phyloP scores from a whole-genome alignment of 2,329 filamentous ascomycete species.

The Lachnellula cervina region DNA sequence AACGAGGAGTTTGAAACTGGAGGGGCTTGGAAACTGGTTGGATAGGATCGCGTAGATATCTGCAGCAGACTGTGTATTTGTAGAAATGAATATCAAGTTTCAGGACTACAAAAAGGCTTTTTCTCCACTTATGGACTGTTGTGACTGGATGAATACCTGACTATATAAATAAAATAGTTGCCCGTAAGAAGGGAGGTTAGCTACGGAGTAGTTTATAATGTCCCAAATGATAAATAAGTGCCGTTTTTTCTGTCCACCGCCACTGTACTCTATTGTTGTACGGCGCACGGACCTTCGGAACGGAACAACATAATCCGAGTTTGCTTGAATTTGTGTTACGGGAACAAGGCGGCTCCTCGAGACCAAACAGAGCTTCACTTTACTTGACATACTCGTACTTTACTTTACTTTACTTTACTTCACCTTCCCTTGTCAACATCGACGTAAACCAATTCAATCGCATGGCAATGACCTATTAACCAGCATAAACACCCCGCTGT shows the following conservation, averaged over 20 bases:
- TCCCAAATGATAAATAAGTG: too few species aligned
- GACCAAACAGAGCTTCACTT: not conserved
- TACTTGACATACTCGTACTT: too few species aligned
- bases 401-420: not conserved
- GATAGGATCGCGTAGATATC: not conserved
- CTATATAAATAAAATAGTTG: too few species aligned
- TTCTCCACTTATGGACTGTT: too few species aligned
- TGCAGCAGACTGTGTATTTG: too few species aligned
- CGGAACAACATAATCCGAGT: not conserved
- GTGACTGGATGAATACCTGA: too few species aligned
- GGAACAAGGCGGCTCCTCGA: not conserved
- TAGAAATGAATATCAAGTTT: too few species aligned
- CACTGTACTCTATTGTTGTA: too few species aligned
- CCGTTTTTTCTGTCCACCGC: too few species aligned
- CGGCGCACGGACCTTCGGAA: not conserved
- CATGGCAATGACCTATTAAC: constrained; percentile 5
- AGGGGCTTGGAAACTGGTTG: not conserved
- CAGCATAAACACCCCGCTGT: not conserved
- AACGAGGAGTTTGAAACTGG: not conserved
- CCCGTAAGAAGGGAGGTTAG: too few species aligned
- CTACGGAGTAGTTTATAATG: too few species aligned
- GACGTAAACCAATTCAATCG: not conserved
- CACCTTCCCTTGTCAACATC: not conserved
- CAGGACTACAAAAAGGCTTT: too few species aligned
- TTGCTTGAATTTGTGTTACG: not conserved